Base-by-base conservation (phyloP, 202 grass and related monocot species). In the Carex sylvatica region DNA sequence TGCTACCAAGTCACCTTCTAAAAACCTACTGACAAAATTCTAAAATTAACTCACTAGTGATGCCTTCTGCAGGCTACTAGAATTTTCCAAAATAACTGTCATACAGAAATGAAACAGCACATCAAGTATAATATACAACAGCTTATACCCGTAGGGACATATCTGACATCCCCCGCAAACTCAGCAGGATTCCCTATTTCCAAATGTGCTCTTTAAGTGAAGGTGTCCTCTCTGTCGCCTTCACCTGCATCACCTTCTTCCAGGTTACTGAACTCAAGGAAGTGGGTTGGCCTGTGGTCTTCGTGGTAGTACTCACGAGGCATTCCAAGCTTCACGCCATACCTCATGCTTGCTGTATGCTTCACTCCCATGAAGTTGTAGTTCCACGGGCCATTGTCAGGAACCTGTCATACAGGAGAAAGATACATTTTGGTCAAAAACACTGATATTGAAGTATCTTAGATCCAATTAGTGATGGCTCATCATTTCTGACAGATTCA, bases 301-400 rank as follows among this genome's bases (percentile, higher is more conserved):
- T 99, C 96, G 0, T 99, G 91, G 61, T 99, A 99, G 86, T 92
- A 99, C 78, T 99, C 93, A 0, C 89, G 80, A 12, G 96, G 93
- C 13, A 82, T 91, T 62, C 96, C 91, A 12, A 99, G 86, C 91
- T 99, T 95, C 78, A 92, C 86, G 16, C 79, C 90, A 36, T 99
- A 95, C 83, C 88, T 93, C 92, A 95, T 99, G 82, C 54, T 89
- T 0, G 89, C 89, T 9, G 94, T 93, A 4, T 93, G 95, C 86
- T 99, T 95, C 1, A 99, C 96, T 73, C 96, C 96, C 96, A 99
- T 99, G 86, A 99, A 99, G 74, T 99, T 99, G 87, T 86, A 99
- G 79, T 99, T 99, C 96, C 96, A 99, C 0, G 96, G 92, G 38
- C 62, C 85, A 36, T 93, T 99, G 44, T 95, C 96, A 0, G 96